Percentiles rank a stretch among this genome's conserved stretches.
These are phyloP conservation scores for Mycena vitilis DNA, from an alignment of 768 basidiomycete species.

Conservation along the genomic window DNA sequence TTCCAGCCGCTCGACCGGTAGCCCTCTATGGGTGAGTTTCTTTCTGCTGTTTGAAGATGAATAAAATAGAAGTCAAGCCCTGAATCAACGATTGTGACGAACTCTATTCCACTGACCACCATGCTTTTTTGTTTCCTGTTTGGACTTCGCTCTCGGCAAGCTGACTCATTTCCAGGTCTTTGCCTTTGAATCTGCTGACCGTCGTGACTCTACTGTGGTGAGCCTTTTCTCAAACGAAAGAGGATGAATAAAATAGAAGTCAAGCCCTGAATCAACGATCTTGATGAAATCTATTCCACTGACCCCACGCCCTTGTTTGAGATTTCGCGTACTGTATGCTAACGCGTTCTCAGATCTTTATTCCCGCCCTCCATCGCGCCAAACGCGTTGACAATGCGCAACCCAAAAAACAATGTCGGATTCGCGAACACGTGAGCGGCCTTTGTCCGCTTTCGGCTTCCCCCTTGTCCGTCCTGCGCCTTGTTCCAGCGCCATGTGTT, in stretches of 20 bases:
- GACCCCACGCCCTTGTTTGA: not conserved
- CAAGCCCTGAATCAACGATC: conserved; percentile 41
- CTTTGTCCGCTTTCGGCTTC: conserved; percentile 19
- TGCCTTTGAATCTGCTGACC: no score
- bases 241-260: conserved; percentile 42
- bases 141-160: not conserved
- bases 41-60: conserved; percentile 27
- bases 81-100: conserved; percentile 38
- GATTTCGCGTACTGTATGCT: not conserved
- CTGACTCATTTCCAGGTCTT: conserved; percentile 15
- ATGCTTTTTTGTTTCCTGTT: not conserved
- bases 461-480: conserved; percentile 18
- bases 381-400: not conserved
- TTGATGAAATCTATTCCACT: conserved; percentile 34
- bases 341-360: conserved; percentile 9
- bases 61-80: conserved; percentile 44
- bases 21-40: conserved; percentile 14
- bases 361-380: not conserved
- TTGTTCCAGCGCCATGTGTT: not conserved
- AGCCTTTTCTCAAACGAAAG: no score
- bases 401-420: conserved; percentile 4
- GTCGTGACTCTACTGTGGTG: no score
- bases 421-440: conserved; percentile 17
- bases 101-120: conserved; percentile 32
- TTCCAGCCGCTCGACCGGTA: conserved; percentile 73